These are phyloP conservation scores for Thalia dealbata DNA, from an alignment of 176 grass and related monocot species.

Conservation along the genomic window DNA sequence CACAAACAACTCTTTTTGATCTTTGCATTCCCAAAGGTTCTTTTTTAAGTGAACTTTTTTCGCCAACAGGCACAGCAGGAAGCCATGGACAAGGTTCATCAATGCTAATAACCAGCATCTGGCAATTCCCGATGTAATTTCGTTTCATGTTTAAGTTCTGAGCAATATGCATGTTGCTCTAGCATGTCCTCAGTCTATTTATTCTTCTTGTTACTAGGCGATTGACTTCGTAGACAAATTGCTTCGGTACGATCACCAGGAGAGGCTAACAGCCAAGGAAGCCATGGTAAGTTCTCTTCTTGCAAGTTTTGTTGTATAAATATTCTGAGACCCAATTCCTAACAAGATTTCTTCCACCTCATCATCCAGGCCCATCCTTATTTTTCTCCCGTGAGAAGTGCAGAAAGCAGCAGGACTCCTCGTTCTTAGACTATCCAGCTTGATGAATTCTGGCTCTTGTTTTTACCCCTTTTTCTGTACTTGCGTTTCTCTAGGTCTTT, in stretches of 20 bases:
- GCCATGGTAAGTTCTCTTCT: conserved; percentile 44
- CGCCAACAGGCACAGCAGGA: conserved; percentile 59
- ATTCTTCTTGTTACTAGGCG: conserved; percentile 26
- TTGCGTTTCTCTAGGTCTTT: no score
- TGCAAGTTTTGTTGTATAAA: neutral
- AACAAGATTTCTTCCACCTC: neutral
- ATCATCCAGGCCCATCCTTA: conserved; percentile 53
- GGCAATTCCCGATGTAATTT: conserved; percentile 52
- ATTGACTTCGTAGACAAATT: conserved; percentile 84
- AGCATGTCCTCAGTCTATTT: conserved; percentile 6
- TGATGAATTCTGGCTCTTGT: neutral
- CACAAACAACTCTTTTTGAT: neutral
- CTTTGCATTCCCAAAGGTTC: neutral
- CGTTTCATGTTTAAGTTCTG: neutral
- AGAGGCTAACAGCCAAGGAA: conserved; percentile 84
- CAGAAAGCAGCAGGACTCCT: conserved; percentile 27
- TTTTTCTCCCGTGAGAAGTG: conserved; percentile 51
- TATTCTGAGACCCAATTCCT: neutral
- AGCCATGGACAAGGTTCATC: conserved; percentile 65
- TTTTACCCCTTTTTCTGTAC: neutral
- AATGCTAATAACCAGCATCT: conserved; percentile 66
- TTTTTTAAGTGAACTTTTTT: neutral
- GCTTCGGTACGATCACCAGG: conserved; percentile 72
- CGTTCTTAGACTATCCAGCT: conserved; percentile 21
- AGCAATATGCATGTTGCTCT: neutral